These are phyloP conservation scores for Wickerhamiella qilinensis DNA, from an alignment of 805 yeast species.

Conservation along the genomic window DNA sequence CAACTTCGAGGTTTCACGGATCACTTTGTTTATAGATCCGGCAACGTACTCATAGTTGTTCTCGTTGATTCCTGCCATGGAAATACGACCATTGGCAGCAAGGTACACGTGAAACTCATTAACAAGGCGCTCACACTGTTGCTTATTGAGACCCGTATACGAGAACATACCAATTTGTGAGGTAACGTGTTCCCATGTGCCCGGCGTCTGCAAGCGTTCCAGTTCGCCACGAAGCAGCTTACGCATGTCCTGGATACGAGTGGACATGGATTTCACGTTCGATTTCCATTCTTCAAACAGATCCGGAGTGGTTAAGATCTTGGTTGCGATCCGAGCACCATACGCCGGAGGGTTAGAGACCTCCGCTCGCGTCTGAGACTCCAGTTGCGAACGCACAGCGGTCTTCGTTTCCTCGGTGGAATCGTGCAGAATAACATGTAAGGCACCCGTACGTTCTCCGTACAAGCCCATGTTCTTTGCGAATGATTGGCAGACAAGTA, in stretches of 20 bases:
- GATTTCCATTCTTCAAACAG: constrained; percentile 60
- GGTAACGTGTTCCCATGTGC: constrained; percentile 73
- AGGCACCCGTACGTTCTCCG: constrained; percentile 87
- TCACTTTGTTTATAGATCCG: constrained; percentile 23
- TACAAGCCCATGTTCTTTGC: constrained; percentile 92
- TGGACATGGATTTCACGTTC: constrained; percentile 67
- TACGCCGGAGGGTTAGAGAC: constrained; percentile 91
- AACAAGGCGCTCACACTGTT: constrained; percentile 58
- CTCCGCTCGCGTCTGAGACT: constrained; percentile 68
- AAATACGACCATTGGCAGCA: constrained; percentile 73
- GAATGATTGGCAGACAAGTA: constrained; percentile 69
- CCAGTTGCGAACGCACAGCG: constrained; percentile 60
- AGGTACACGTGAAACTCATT: constrained; percentile 66
- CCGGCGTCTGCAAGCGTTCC: constrained; percentile 35
- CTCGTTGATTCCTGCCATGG: constrained; percentile 82
- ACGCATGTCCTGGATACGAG: constrained; percentile 64
- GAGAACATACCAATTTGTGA: constrained; percentile 95
- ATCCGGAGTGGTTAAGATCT: constrained; percentile 44
- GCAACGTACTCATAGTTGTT: constrained; percentile 48
- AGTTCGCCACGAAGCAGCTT: constrained; percentile 43
- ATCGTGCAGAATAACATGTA: constrained; percentile 38
- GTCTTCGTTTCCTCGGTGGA: constrained; percentile 26
- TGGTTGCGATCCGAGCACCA: constrained; percentile 79
- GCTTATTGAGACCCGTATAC: constrained; percentile 62
- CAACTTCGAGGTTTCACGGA: constrained; percentile 20